A percentile compares a stretch with the other conserved stretches of the same genome.
phyloP scores from a whole-genome alignment of 441 rosid genomes.

The Populus hybrid region DNA sequence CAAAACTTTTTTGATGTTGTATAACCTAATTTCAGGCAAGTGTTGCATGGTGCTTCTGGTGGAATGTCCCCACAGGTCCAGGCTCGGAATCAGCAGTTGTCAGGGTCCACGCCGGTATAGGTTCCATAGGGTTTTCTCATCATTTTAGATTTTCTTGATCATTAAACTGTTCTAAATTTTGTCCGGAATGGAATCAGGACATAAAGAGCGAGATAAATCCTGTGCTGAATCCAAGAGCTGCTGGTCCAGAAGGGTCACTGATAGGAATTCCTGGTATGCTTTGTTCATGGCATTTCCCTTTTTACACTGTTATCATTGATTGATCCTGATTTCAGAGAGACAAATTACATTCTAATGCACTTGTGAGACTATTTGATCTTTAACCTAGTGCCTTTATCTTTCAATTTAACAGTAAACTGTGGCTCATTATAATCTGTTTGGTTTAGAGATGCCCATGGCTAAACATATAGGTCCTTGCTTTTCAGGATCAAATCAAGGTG shows the following conservation, averaged over 20 bases:
- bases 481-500: conserved; percentile 87
- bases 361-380: background rate
- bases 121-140: conserved; percentile 1
- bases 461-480: conserved; percentile 18
- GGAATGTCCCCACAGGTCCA: conserved; percentile 79
- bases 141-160: conserved; percentile 2
- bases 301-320: conserved; percentile 8
- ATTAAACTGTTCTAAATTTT: conserved; percentile 16
- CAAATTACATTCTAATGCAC: background rate
- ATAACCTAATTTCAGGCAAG: conserved; percentile 61
- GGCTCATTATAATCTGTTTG: conserved; percentile 7
- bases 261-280: conserved; percentile 73
- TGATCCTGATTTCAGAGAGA: conserved; percentile 1
- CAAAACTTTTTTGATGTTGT: conserved; percentile 8
- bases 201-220: conserved; percentile 86
- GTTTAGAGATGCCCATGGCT: conserved; percentile 12
- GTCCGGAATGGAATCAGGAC: conserved; percentile 48
- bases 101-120: conserved; percentile 62
- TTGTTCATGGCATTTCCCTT: conserved; percentile 14
- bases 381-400: background rate
- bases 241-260: conserved; percentile 82
- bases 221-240: conserved; percentile 71
- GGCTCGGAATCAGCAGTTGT: conserved; percentile 67
- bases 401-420: background rate
- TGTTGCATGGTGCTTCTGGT: conserved; percentile 68